A percentile compares a stretch with the other conserved stretches of the same genome.
Evolutionary conservation across 2,329 filamentous ascomycete genomes (phyloP).

Genomic region (Calonectria crousiana): DNA sequence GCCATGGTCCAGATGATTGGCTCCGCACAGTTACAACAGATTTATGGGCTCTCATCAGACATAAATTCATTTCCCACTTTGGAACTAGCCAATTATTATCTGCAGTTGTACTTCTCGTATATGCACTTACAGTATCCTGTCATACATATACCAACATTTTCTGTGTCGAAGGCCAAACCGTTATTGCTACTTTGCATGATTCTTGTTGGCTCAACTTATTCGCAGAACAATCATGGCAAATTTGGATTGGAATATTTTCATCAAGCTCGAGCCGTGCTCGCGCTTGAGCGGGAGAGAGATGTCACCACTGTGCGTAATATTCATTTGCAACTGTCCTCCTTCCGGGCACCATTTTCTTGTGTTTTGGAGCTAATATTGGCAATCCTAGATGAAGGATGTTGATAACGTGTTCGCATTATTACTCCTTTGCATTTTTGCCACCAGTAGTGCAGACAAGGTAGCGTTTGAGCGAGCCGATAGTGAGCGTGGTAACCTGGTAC

Average conservation of each 20-base stretch:
- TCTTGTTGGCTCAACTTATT: background rate
- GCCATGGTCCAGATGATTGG: background rate
- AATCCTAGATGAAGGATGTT: background rate
- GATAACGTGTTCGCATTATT: background rate
- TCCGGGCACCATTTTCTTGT: background rate
- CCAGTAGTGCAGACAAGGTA: background rate
- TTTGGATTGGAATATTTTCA: slow-evolving; percentile 5
- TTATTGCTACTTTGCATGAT: slow-evolving; percentile 5
- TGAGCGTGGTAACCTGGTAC: slow-evolving; percentile 2
- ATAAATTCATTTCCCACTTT: background rate
- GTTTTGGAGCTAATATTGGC: background rate
- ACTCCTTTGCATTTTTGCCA: slow-evolving; percentile 7
- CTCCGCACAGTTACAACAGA: background rate
- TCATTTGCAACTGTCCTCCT: background rate
- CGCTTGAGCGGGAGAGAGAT: slow-evolving; percentile 5
- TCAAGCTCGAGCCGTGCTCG: slow-evolving; percentile 8
- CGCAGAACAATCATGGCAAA: background rate
- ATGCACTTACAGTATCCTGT: background rate
- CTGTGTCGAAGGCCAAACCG: background rate
- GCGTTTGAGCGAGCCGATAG: slow-evolving; percentile 8
- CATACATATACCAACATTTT: background rate
- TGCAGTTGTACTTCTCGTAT: background rate
- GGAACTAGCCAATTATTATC: background rate
- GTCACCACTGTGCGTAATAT: background rate
- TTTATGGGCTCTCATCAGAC: background rate